phyloP scores from a whole-genome alignment of 1,139 yeast genomes.

The Saccharomycopsis phalli region DNA sequence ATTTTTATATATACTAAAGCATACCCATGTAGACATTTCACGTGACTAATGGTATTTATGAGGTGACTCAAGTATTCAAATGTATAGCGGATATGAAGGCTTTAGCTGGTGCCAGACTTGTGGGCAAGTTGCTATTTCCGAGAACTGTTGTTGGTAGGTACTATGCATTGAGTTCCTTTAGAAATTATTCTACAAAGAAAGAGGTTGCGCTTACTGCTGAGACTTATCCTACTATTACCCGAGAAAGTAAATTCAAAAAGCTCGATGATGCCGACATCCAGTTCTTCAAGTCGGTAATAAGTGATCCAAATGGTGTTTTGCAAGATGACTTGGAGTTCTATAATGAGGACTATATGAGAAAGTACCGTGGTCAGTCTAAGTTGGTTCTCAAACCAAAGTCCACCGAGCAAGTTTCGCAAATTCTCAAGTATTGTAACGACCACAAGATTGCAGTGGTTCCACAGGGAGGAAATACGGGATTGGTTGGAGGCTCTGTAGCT shows the following conservation, averaged over 20 bases:
- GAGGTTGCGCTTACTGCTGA: conserved; percentile 54
- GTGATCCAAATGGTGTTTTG: conserved; percentile 27
- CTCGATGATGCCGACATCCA: conserved; percentile 52
- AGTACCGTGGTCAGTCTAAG: conserved; percentile 79
- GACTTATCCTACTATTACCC: conserved; percentile 45
- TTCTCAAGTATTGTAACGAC: conserved; percentile 76
- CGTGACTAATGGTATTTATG: too few relatives aligned
- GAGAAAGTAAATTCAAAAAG: conserved; percentile 36
- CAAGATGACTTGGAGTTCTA: conserved; percentile 55
- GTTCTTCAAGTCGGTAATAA: conserved; percentile 53
- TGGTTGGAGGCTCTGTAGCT: conserved; percentile 93
- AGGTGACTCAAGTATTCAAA: too few relatives aligned
- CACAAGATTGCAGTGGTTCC: conserved; percentile 81
- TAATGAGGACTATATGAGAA: conserved; percentile 96
- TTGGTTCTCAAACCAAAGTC: conserved; percentile 80
- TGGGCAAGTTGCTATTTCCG: too few relatives aligned
- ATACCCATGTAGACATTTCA: too few relatives aligned
- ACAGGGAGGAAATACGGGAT: conserved; percentile 95
- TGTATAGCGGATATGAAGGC: too few relatives aligned
- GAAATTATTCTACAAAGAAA: conserved; percentile 27
- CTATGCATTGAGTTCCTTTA: background rate
- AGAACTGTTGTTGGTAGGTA: too few relatives aligned
- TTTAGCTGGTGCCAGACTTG: too few relatives aligned
- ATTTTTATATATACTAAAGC: too few relatives aligned
- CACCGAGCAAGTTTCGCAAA: conserved; percentile 67